phyloP scores from a whole-genome alignment of 371 early-diverging fungal genomes.

The Mucor irregularis region DNA sequence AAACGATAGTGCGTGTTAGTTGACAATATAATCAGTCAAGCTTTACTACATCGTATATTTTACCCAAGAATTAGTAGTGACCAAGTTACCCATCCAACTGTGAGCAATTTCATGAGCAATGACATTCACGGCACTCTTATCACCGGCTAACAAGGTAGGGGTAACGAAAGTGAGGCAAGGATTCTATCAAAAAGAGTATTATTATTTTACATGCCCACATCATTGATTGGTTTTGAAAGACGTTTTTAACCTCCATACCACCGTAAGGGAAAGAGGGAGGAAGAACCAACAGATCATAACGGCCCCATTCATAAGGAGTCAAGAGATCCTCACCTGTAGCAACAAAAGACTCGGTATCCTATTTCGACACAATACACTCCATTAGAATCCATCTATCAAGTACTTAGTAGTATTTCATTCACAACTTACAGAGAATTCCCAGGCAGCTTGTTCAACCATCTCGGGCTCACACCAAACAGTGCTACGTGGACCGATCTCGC shows the following conservation, averaged over 20 bases:
- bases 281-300: constrained; percentile 90
- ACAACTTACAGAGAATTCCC: constrained; percentile 86
- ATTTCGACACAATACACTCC: background rate
- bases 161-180: constrained; percentile 92
- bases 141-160: constrained; percentile 85
- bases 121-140: constrained; percentile 92
- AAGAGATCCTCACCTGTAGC: constrained; percentile 80
- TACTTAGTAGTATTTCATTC: background rate
- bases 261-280: constrained; percentile 89
- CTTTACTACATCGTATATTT: background rate
- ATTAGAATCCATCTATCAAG: background rate
- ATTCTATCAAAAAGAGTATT: constrained; percentile 50
- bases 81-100: constrained; percentile 97
- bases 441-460: constrained; percentile 84
- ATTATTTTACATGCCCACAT: background rate
- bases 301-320: constrained; percentile 96
- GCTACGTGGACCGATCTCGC: constrained; percentile 85
- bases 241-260: constrained; percentile 86
- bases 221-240: background rate
- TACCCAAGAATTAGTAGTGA: constrained; percentile 89
- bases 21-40: background rate
- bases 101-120: constrained; percentile 96
- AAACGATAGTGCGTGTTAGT: too few relatives aligned
- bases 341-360: constrained; percentile 88
- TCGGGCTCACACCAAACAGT: constrained; percentile 97